Evolutionary conservation across 768 basidiomycete species (phyloP).

Genomic region (Rubroboletus pulcherrimus): DNA sequence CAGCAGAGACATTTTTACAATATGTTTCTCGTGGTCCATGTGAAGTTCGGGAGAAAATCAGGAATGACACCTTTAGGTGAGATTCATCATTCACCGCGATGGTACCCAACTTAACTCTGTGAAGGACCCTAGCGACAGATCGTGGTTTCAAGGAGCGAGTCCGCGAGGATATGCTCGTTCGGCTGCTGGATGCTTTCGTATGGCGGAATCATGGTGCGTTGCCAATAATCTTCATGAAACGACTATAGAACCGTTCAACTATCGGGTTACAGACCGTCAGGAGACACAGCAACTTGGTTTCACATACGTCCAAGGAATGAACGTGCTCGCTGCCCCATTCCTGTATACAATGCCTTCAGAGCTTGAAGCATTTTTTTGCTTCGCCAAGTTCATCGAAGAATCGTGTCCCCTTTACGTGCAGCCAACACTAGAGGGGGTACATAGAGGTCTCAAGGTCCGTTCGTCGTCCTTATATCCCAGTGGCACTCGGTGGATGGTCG

Average conservation of each 20-base stretch:
- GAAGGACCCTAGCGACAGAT: constrained; percentile 87
- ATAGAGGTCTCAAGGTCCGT: constrained; percentile 83
- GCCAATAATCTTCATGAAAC: background rate
- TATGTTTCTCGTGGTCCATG: constrained; percentile 85
- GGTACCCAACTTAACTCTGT: background rate
- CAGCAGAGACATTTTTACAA: constrained; percentile 69
- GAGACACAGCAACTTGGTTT: constrained; percentile 80
- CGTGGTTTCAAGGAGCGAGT: constrained; percentile 97
- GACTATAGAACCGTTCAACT: background rate
- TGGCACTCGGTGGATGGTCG: background rate
- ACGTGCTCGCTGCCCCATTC: constrained; percentile 96
- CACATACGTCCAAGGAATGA: constrained; percentile 99
- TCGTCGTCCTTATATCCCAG: constrained; percentile 12
- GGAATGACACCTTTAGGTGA: constrained; percentile 95
- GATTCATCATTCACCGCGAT: background rate
- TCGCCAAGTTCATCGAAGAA: constrained; percentile 92
- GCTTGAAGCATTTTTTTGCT: constrained; percentile 97
- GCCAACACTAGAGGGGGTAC: constrained; percentile 93
- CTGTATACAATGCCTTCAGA: constrained; percentile 97
- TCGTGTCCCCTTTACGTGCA: constrained; percentile 96
- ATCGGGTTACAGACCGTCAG: constrained; percentile 54
- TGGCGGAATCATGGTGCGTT: constrained; percentile 85
- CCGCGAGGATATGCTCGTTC: constrained; percentile 93
- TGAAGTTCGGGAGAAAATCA: constrained; percentile 85
- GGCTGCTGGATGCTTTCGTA: constrained; percentile 95